Evolutionary conservation across 1,284 basidiomycete species (phyloP).

Genomic region (Ustilago tritici): DNA sequence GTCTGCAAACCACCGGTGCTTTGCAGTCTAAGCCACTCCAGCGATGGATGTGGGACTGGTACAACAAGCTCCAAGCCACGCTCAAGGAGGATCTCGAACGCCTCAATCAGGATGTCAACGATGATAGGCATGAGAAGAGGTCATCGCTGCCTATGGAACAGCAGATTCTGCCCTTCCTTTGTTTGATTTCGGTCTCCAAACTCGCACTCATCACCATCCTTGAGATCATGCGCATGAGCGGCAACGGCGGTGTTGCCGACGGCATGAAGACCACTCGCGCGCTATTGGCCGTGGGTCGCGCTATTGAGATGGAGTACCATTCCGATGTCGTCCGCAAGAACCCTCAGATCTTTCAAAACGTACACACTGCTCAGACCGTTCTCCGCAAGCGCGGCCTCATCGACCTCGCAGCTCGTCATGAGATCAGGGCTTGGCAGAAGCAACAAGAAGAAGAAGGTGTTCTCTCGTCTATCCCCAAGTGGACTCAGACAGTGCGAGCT

Average conservation of each 20-base stretch:
- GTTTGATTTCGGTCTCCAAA: constrained; percentile 80
- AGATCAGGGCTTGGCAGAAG: constrained; percentile 68
- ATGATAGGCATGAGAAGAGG: constrained; percentile 11
- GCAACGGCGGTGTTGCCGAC: constrained; percentile 80
- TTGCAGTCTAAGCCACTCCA: constrained; percentile 63
- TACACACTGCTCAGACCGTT: constrained; percentile 49
- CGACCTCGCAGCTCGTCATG: constrained; percentile 56
- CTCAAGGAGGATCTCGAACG: constrained; percentile 52
- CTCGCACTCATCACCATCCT: constrained; percentile 90
- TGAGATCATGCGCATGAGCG: constrained; percentile 86
- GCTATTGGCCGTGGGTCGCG: constrained; percentile 83
- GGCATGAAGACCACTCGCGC: constrained; percentile 93
- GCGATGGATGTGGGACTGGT: constrained; percentile 69
- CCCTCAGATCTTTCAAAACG: constrained; percentile 56
- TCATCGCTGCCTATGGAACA: constrained; percentile 38
- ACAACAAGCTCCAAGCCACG: constrained; percentile 54
- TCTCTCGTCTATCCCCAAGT: constrained; percentile 78
- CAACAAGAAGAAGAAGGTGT: constrained; percentile 74
- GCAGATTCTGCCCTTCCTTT: constrained; percentile 76
- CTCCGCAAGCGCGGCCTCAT: constrained; percentile 53
- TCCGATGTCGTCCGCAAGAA: constrained; percentile 56
- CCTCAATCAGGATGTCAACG: constrained; percentile 30
- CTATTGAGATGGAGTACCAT: constrained; percentile 80
- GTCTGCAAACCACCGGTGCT: constrained; percentile 50
- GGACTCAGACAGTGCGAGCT: constrained; percentile 79